Evolutionary conservation across 768 basidiomycete species (phyloP), one percentile per base, ranked within the genome.

Genomic region (Termitomyces sp.): DNA sequence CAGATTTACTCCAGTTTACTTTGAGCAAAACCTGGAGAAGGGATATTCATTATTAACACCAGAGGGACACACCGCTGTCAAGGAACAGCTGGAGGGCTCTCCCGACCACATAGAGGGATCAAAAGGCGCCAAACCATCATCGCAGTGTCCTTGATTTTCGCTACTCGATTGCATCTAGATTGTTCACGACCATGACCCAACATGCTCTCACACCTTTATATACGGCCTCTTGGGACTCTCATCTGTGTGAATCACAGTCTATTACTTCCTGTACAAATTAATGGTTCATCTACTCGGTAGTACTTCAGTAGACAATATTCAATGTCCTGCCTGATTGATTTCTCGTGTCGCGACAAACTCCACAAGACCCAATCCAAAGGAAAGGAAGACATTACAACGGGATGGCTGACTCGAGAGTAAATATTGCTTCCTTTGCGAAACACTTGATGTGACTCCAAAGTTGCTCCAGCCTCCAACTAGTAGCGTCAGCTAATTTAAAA

Each of bases 1-100:
- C 40, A 90, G 92, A 65, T 93, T 92, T 71, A 78, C 85, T 57
- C 87, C 95, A 32, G 69, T 70, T 40, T 94, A 88, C 74, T 96
- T 98, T 67, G 89, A 89, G 68, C 76, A 81, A 57, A 85, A 90
- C 56, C 78, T 87, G 56, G 79, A 78, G 38, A 79, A 81, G 12
- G 96, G 96, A 13, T 79, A 83, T 59, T 85, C 94, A 1, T 69
- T 63, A 18, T 79, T 98, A 20, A 92, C 91, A 0, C 79, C 75
- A 0, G 89, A 81, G 46, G 96, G 96, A 6, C 72, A 75, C 58
- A 78, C 81, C 66, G 92, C 90, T 2, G 75, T 97, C 15, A 83
- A 92, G 71, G 88, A 90, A 62, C 92, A 96, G 69, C 68, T 91
- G 8, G 73, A 74, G 64, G 67, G 73, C 16, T 70, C 72, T 18